Base-by-base conservation (phyloP, 129 eudicot genomes). In the Apium graveolens region DNA sequence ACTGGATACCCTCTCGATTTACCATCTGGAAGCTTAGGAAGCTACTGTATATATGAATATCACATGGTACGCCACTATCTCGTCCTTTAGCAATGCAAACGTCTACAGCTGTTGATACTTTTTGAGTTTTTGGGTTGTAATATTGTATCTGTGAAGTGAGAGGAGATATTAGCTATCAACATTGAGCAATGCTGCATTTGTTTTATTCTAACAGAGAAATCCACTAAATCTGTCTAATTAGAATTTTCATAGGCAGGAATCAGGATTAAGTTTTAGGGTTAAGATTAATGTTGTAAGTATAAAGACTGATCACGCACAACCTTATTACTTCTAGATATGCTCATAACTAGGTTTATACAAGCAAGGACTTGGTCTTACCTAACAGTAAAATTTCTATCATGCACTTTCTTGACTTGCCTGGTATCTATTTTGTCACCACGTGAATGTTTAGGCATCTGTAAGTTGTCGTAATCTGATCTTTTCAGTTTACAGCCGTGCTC, bases 1-100 rank as follows among this genome's bases (percentile, higher is more conserved):
- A 95, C 99, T 32, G 99, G 97, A 73, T 95, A 95, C 81, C 99
- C 99, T 24, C 99, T 95, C 80, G 99, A 95, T 86, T 87, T 95
- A 79, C 99, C 99, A 76, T 95, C 99, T 37, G 99, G 99, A 86
- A 92, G 97, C 81, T 87, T 95, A 84, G 97, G 99, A 86, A 92
- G 99, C 80, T 95, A 95, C 90, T 95, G 99, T 87, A 95, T 95
- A 44, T 95, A 95, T 82, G 99, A 92, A 80, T 92, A 95, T 88
- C 97, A 95, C 92, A 95, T 95, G 99, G 99, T 95, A 90, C 43
- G 82, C 13, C 74, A 68, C 42, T 26, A 71, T 24, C 27, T 31
- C 57, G 21, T 72, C 57, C 69, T 79, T 31, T 24, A 35, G 29
- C n/a, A n/a, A 26, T 11, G 70, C 34, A 60, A 16, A 63, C 35